Percentiles rank a stretch among this genome's conserved stretches.
Evolutionary conservation across 768 basidiomycete species (phyloP).

Genomic region (Paxillus ammoniavirescens): DNA sequence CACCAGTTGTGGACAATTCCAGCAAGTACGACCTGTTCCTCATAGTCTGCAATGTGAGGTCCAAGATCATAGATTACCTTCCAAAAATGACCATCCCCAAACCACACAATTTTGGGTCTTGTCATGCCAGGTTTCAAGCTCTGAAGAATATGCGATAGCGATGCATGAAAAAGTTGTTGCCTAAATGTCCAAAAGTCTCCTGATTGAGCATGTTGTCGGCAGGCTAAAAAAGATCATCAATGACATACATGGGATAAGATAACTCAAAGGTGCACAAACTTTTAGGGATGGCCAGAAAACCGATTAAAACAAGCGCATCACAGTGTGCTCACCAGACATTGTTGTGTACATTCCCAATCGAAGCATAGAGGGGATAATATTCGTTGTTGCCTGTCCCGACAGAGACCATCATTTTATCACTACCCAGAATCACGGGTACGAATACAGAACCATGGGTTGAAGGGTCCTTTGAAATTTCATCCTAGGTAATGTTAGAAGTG

Average conservation of each 20-base stretch:
- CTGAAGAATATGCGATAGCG: conserved; percentile 18
- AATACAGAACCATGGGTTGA: conserved; percentile 11
- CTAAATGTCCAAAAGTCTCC: conserved; percentile 23
- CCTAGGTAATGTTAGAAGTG: conserved; percentile 26
- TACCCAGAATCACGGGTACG: conserved; percentile 7
- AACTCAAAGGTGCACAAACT: too few relatives aligned
- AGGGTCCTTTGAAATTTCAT: conserved; percentile 19
- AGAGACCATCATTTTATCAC: conserved; percentile 10
- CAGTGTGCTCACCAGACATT: conserved; percentile 6
- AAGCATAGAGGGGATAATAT: conserved; percentile 12
- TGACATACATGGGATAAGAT: background rate
- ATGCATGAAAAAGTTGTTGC: conserved; percentile 28
- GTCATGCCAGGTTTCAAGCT: conserved; percentile 26
- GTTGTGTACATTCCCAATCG: conserved; percentile 10
- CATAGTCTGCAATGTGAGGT: conserved; percentile 40
- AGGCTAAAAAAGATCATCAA: conserved; percentile 8
- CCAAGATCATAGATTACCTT: conserved; percentile 33
- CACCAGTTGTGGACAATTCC: conserved; percentile 38
- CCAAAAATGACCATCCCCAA: conserved; percentile 30
- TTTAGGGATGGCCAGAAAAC: conserved; percentile 29
- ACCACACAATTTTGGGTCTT: conserved; percentile 19
- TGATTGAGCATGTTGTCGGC: too few relatives aligned
- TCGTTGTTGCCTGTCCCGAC: conserved; percentile 8
- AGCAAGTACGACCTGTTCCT: conserved; percentile 34
- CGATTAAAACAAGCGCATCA: conserved; percentile 5